phyloP scores from a whole-genome alignment of 2,329 filamentous ascomycete species.

The Cordyceps javanica region DNA sequence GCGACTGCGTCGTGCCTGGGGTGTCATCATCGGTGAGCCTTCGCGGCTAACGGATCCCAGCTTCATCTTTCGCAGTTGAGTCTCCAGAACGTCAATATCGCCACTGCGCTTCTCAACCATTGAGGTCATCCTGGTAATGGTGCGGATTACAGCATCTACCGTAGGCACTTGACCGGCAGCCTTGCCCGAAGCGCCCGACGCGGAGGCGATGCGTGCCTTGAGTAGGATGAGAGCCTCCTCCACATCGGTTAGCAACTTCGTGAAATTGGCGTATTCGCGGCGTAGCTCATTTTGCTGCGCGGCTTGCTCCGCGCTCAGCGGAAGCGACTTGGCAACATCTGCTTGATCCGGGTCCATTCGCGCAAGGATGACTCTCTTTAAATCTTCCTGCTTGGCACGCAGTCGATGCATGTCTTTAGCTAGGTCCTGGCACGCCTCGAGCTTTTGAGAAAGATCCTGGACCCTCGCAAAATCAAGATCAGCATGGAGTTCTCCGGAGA shows the following conservation, averaged over 20 bases:
- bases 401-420: slow-evolving; percentile 65
- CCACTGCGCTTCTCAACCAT: slow-evolving; percentile 89
- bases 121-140: slow-evolving; percentile 84
- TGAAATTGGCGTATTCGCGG: slow-evolving; percentile 65
- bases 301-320: slow-evolving; percentile 77
- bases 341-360: slow-evolving; percentile 61
- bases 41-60: slow-evolving; percentile 41
- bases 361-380: slow-evolving; percentile 68
- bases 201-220: slow-evolving; percentile 66
- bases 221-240: slow-evolving; percentile 77
- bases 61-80: slow-evolving; percentile 70
- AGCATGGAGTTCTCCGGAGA: slow-evolving; percentile 57
- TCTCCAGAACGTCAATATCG: slow-evolving; percentile 85
- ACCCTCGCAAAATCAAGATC: slow-evolving; percentile 64
- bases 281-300: slow-evolving; percentile 80
- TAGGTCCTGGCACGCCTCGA: slow-evolving; percentile 62
- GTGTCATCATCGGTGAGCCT: slow-evolving; percentile 36
- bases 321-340: slow-evolving; percentile 60
- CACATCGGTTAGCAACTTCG: slow-evolving; percentile 66
- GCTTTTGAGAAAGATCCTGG: slow-evolving; percentile 60
- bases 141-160: slow-evolving; percentile 85
- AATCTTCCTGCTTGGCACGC: slow-evolving; percentile 68
- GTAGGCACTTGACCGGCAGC: slow-evolving; percentile 59
- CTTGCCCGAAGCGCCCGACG: slow-evolving; percentile 43
- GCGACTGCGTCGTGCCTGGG: slow-evolving; percentile 30